Conservation (phyloP, 2,329 filamentous ascomycete genomes). For the Arachnomyces sp. region DNA sequence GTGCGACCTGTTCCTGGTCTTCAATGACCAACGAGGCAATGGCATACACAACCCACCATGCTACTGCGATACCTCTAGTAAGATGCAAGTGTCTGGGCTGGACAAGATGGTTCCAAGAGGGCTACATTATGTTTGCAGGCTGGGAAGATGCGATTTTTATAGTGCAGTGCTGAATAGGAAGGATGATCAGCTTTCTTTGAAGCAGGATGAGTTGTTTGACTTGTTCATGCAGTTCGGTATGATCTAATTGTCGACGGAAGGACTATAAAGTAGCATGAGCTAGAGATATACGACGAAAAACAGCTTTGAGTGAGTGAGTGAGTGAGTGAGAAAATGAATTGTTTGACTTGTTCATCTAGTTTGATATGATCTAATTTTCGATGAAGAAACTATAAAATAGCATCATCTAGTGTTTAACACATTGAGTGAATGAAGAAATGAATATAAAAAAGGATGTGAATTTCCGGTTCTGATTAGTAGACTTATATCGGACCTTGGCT, state of each 20-base stretch:
- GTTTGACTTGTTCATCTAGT: constrained; percentile 1
- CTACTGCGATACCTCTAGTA: constrained; percentile 1
- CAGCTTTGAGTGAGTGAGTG: too few species aligned
- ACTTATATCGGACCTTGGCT: too few species aligned
- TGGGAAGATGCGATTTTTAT: constrained; percentile 3
- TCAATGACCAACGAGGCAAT: constrained; percentile 1
- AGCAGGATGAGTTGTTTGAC: constrained; percentile 1
- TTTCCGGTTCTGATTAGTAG: too few species aligned
- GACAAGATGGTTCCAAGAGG: constrained; percentile 1
- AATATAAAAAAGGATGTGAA: too few species aligned
- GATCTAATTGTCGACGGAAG: too few species aligned
- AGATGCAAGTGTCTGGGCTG: constrained; percentile 1
- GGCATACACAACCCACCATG: constrained; percentile 1
- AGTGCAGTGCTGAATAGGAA: background rate
- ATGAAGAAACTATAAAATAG: too few species aligned
- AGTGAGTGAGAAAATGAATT: background rate
- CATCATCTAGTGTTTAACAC: too few species aligned
- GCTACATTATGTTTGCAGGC: constrained; percentile 4
- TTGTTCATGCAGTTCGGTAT: constrained; percentile 1
- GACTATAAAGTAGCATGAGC: too few species aligned
- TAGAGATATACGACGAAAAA: too few species aligned
- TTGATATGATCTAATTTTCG: constrained; percentile 4
- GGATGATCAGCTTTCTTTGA: background rate
- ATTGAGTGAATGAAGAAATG: too few species aligned
- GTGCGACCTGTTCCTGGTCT: constrained; percentile 3